Evolutionary conservation across 352 stramenopile genomes (phyloP).

Genomic region (Globisporangium cylindrosporum): DNA sequence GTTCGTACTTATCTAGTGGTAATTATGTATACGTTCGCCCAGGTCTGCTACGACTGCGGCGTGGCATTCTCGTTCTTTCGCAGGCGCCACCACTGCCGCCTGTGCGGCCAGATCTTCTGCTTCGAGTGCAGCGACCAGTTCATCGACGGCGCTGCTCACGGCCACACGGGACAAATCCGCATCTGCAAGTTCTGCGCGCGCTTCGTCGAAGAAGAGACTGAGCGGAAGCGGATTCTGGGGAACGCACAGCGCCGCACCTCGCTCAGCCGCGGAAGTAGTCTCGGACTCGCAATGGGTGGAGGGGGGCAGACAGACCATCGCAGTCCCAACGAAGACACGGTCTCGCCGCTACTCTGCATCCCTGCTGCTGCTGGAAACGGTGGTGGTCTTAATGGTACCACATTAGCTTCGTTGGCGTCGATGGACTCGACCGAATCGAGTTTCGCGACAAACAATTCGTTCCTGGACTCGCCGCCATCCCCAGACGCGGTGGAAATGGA

Average conservation of each 20-base stretch:
- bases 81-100: conserved; percentile 81
- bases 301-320: not conserved
- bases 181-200: conserved; percentile 76
- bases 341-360: conserved; percentile 15
- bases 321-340: conserved; percentile 2
- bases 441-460: conserved; percentile 14
- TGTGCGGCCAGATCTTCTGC: conserved; percentile 86
- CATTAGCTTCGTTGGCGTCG: not conserved
- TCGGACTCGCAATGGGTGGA: not conserved
- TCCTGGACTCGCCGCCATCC: conserved; percentile 15
- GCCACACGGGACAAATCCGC: conserved; percentile 53
- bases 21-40: not conserved
- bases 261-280: conserved; percentile 15
- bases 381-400: not conserved
- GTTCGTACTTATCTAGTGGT: not conserved
- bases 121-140: conserved; percentile 81
- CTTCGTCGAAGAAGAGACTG: conserved; percentile 41
- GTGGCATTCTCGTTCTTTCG: conserved; percentile 79
- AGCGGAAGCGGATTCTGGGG: conserved; percentile 29
- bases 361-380: not conserved
- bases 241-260: conserved; percentile 10
- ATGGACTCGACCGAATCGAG: conserved; percentile 15
- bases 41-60: conserved; percentile 86
- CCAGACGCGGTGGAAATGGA: conserved; percentile 9
- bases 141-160: conserved; percentile 55